Percentiles rank a stretch among this genome's conserved stretches.
Evolutionary conservation across 768 basidiomycete species (phyloP).

Genomic region (Amyloporia xantha): DNA sequence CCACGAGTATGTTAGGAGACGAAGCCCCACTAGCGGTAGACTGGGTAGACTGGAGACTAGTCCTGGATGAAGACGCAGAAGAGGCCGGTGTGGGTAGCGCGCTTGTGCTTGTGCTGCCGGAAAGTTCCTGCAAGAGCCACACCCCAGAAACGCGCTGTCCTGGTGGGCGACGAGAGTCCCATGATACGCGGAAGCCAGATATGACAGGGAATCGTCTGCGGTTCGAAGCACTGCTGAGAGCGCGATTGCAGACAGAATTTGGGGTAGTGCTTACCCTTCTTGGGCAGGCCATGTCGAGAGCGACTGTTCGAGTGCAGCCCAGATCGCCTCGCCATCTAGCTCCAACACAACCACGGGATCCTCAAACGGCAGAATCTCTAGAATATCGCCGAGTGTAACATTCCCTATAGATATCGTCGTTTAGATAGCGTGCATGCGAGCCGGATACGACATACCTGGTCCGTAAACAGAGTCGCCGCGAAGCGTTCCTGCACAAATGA

Average conservation of each 20-base stretch:
- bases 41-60: constrained; percentile 13
- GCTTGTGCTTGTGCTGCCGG: constrained; percentile 11
- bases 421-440: background rate
- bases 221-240: background rate
- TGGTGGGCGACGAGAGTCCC: constrained; percentile 75
- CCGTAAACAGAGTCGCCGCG: constrained; percentile 84
- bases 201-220: constrained; percentile 81
- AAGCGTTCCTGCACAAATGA: constrained; percentile 78
- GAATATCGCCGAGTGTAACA: constrained; percentile 77
- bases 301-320: constrained; percentile 71
- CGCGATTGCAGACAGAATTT: background rate
- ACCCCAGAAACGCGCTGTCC: constrained; percentile 71
- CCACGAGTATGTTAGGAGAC: constrained; percentile 26
- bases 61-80: constrained; percentile 15
- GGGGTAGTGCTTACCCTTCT: constrained; percentile 56
- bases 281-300: constrained; percentile 81
- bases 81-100: background rate
- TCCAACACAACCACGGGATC: constrained; percentile 80
- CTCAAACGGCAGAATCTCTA: constrained; percentile 86
- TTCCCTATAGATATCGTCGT: constrained; percentile 36
- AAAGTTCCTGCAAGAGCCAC: constrained; percentile 42
- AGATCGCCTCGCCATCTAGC: constrained; percentile 70
- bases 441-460: constrained; percentile 43
- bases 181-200: constrained; percentile 76
- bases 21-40: background rate